These are phyloP conservation scores for Globisporangium middletonii DNA, from an alignment of 352 stramenopile genomes.

Conservation along the genomic window DNA sequence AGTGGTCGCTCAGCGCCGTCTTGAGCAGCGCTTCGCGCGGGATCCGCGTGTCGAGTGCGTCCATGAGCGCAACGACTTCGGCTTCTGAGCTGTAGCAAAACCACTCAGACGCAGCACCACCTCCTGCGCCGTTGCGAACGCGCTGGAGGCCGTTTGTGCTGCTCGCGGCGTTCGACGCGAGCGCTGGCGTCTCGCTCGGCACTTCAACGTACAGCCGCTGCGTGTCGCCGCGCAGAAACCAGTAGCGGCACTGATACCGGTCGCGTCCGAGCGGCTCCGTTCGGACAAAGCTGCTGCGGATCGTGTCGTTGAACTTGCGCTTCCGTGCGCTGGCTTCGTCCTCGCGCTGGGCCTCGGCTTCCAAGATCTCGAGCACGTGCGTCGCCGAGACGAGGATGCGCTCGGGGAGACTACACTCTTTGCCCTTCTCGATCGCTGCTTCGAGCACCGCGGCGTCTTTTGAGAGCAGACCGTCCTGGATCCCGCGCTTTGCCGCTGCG, in stretches of 20 bases:
- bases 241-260: slow-evolving; percentile 51
- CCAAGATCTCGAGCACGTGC: slow-evolving; percentile 72
- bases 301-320: slow-evolving; percentile 47
- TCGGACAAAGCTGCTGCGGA: slow-evolving; percentile 67
- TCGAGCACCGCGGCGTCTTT: slow-evolving; percentile 55
- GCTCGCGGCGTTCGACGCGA: slow-evolving; percentile 21
- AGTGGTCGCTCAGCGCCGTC: slow-evolving; percentile 48
- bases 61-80: slow-evolving; percentile 52
- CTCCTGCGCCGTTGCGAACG: background rate
- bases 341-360: slow-evolving; percentile 59
- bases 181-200: slow-evolving; percentile 39
- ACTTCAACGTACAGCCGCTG: slow-evolving; percentile 67
- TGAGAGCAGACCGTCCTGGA: slow-evolving; percentile 53
- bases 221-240: slow-evolving; percentile 65
- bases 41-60: slow-evolving; percentile 46
- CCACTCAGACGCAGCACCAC: slow-evolving; percentile 18
- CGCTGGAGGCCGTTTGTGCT: slow-evolving; percentile 7
- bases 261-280: slow-evolving; percentile 72
- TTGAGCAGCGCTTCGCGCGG: slow-evolving; percentile 43
- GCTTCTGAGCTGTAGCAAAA: slow-evolving; percentile 59
- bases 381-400: slow-evolving; percentile 64
- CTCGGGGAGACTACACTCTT: slow-evolving; percentile 55
- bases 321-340: slow-evolving; percentile 59
- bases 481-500: slow-evolving; percentile 49
- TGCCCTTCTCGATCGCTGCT: slow-evolving; percentile 61